These are phyloP conservation scores for Pisolithus albus DNA, from an alignment of 768 basidiomycete species.

Conservation along the genomic window DNA sequence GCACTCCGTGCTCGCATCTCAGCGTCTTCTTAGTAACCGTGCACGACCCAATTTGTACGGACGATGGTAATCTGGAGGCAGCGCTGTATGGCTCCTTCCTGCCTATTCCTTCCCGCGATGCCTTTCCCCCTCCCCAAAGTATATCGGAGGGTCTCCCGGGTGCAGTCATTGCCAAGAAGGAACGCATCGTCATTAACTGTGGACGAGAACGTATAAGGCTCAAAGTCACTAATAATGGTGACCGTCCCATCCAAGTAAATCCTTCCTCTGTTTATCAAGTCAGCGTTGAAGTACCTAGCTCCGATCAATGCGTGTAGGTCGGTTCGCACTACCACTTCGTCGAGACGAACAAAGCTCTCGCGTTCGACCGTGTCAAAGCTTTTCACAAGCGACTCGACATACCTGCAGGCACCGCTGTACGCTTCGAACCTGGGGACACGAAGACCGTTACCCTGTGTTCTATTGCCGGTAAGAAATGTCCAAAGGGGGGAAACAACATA, in stretches of 20 bases:
- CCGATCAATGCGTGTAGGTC: slow-evolving; percentile 40
- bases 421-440: slow-evolving; percentile 90
- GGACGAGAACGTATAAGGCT: slow-evolving; percentile 64
- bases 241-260: slow-evolving; percentile 84
- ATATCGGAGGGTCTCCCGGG: slow-evolving; percentile 60
- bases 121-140: slow-evolving; percentile 50
- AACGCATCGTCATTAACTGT: slow-evolving; percentile 68
- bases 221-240: slow-evolving; percentile 83
- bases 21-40: slow-evolving; percentile 92
- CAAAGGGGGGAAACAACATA: slow-evolving; percentile 78
- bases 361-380: slow-evolving; percentile 75
- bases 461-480: slow-evolving; percentile 63
- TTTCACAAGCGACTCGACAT: slow-evolving; percentile 90
- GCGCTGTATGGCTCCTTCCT: slow-evolving; percentile 95
- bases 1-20: neutral
- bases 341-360: slow-evolving; percentile 76
- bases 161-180: slow-evolving; percentile 60
- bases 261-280: neutral
- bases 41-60: slow-evolving; percentile 88
- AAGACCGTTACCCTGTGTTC: slow-evolving; percentile 79
- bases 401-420: slow-evolving; percentile 87
- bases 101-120: slow-evolving; percentile 59
- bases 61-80: slow-evolving; percentile 67
- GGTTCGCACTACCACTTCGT: slow-evolving; percentile 95
- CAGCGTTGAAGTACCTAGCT: too few species aligned